Evolutionary conservation across 805 yeast species (phyloP).

Genomic region (Candida chauliodis): DNA sequence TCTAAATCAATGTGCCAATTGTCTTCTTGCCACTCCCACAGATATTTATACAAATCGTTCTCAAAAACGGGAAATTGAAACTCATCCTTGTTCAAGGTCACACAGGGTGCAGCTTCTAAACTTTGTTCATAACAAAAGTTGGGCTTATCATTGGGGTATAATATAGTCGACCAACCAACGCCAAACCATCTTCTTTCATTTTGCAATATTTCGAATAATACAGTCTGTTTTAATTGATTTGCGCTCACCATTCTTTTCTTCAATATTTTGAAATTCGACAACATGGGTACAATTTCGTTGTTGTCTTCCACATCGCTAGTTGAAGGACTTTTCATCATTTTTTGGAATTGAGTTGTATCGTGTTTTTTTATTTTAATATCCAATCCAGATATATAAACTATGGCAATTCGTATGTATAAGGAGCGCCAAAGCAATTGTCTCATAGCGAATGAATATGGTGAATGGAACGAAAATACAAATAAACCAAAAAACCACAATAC

Average conservation of each 20-base stretch:
- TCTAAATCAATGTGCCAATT: conserved; percentile 47
- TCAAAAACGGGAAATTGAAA: conserved; percentile 47
- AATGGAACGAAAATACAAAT: conserved; percentile 40
- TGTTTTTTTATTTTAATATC: conserved; percentile 17
- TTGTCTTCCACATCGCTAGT: conserved; percentile 17
- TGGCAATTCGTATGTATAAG: conserved; percentile 34
- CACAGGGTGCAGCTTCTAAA: conserved; percentile 23
- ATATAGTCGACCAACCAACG: conserved; percentile 51
- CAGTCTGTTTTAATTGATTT: conserved; percentile 43
- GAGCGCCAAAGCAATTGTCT: conserved; percentile 51
- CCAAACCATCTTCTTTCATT: conserved; percentile 64
- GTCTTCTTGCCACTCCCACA: conserved; percentile 58
- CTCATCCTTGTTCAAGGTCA: conserved; percentile 22
- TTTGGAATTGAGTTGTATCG: conserved; percentile 6
- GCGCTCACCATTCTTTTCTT: conserved; percentile 36
- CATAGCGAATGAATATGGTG: conserved; percentile 45
- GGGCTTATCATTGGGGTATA: conserved; percentile 52
- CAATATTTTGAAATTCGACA: conserved; percentile 36
- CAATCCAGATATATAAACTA: conserved; percentile 41
- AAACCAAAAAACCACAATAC: conserved; percentile 36
- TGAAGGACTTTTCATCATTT: conserved; percentile 16
- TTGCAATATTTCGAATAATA: conserved; percentile 50
- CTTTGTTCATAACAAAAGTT: conserved; percentile 44
- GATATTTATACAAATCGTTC: conserved; percentile 33
- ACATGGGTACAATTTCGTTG: conserved; percentile 15